Evolutionary conservation across 1,139 yeast genomes (phyloP).

Genomic region (Geotrichum carabidarum): DNA sequence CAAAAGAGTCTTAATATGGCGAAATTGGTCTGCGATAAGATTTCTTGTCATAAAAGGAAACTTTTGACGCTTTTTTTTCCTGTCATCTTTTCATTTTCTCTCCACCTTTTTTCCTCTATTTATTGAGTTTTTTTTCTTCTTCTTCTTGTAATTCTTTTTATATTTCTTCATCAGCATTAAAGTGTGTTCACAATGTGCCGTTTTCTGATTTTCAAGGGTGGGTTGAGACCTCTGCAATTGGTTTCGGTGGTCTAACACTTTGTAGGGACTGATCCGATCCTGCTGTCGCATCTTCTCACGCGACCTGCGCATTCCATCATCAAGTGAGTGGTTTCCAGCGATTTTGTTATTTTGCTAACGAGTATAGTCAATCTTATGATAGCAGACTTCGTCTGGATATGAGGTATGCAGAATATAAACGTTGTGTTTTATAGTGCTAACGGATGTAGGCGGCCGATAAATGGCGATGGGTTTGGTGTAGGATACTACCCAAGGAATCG

Average conservation of each 20-base stretch:
- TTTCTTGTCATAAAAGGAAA: neutral
- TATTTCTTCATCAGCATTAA: neutral
- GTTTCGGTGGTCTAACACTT: neutral
- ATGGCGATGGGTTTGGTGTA: constrained; percentile 97
- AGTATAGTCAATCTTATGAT: constrained; percentile 72
- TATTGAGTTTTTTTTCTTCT: too few species aligned
- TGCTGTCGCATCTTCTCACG: constrained; percentile 79
- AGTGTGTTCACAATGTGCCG: constrained; percentile 45
- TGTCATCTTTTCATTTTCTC: too few species aligned
- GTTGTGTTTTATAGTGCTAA: neutral
- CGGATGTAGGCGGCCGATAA: constrained; percentile 62
- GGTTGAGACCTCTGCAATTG: neutral
- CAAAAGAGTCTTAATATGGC: neutral
- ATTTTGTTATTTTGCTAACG: neutral
- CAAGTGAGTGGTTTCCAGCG: constrained; percentile 41
- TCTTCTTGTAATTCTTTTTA: neutral
- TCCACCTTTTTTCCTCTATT: too few species aligned
- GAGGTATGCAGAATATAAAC: constrained; percentile 33
- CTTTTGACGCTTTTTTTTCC: too few species aligned
- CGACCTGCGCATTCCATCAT: constrained; percentile 96
- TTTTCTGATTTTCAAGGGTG: constrained; percentile 52
- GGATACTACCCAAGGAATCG: constrained; percentile 65
- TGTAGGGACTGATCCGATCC: constrained; percentile 67
- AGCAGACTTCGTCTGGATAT: constrained; percentile 80
- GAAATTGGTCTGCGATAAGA: neutral